A percentile compares a stretch with the other conserved stretches of the same genome.
phyloP scores from a whole-genome alignment of 768 basidiomycete species.

The Hortiboletus flavorubellus region DNA sequence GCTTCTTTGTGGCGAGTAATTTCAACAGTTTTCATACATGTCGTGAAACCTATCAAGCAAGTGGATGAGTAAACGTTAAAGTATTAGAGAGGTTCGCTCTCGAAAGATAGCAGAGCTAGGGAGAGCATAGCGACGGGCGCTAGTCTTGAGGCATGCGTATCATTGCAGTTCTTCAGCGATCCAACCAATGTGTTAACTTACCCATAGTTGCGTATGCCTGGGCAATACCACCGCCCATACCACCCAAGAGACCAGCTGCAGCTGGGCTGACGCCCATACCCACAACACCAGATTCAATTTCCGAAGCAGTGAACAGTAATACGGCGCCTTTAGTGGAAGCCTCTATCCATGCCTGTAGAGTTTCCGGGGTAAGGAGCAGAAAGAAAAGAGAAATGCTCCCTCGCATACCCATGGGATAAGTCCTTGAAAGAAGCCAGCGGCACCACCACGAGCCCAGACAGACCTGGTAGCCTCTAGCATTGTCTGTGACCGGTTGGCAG shows the following conservation, averaged over 20 bases:
- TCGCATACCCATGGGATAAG: slow-evolving; percentile 92
- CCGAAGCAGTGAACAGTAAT: slow-evolving; percentile 92
- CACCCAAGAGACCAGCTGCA: slow-evolving; percentile 85
- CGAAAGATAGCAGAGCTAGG: slow-evolving; percentile 12
- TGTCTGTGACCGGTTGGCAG: slow-evolving; percentile 88
- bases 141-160: slow-evolving; percentile 19
- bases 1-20: slow-evolving; percentile 95
- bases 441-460: slow-evolving; percentile 91
- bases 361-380: not conserved
- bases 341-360: slow-evolving; percentile 92
- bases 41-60: slow-evolving; percentile 77
- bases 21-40: slow-evolving; percentile 99
- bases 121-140: slow-evolving; percentile 16
- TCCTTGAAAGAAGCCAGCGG: slow-evolving; percentile 92
- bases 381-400: not conserved
- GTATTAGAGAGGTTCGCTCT: not conserved
- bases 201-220: slow-evolving; percentile 99
- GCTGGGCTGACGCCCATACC: slow-evolving; percentile 74
- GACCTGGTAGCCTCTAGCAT: slow-evolving; percentile 83
- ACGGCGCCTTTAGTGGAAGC: slow-evolving; percentile 98
- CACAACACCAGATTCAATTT: slow-evolving; percentile 74
- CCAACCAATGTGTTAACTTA: slow-evolving; percentile 38
- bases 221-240: slow-evolving; percentile 95
- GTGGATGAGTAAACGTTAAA: slow-evolving; percentile 7
- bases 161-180: slow-evolving; percentile 10